These are phyloP conservation scores for Aristolochia fimbriata DNA, from an alignment of 164 flowering plant genomes.

Conservation along the genomic window DNA sequence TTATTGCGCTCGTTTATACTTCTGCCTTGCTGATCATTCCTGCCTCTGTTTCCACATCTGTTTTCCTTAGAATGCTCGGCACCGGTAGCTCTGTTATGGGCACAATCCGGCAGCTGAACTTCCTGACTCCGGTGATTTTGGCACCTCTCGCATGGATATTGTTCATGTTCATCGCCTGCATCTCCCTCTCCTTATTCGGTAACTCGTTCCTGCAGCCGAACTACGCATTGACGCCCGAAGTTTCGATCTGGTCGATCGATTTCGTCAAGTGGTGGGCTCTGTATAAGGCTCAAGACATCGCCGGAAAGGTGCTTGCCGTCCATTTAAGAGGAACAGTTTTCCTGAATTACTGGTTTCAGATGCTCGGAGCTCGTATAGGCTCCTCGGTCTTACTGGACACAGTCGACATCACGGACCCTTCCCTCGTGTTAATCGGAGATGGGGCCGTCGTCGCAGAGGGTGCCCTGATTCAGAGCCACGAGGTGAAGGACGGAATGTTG, in stretches of 20 bases:
- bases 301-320: constrained; percentile 54
- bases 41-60: constrained; percentile 38
- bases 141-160: constrained; percentile 69
- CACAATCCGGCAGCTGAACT: constrained; percentile 17
- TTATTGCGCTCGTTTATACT: constrained; percentile 38
- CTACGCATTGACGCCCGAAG: constrained; percentile 43
- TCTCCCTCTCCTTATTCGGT: constrained; percentile 51
- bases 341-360: constrained; percentile 66
- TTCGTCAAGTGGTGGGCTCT: constrained; percentile 79
- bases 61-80: constrained; percentile 21
- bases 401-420: constrained; percentile 63
- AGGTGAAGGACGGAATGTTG: constrained; percentile 56
- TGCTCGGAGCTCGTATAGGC: constrained; percentile 66
- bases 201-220: constrained; percentile 62
- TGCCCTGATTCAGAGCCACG: constrained; percentile 62
- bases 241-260: constrained; percentile 54
- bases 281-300: constrained; percentile 53
- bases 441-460: constrained; percentile 71
- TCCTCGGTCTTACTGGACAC: constrained; percentile 66
- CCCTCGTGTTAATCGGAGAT: constrained; percentile 62
- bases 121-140: constrained; percentile 23
- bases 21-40: constrained; percentile 45
- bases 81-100: neutral
- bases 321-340: constrained; percentile 73
- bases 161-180: constrained; percentile 46